Evolutionary conservation across 208 protist genomes (phyloP), one percentile per base, ranked within the genome.

Genomic region (Wallacemonas sp.): DNA sequence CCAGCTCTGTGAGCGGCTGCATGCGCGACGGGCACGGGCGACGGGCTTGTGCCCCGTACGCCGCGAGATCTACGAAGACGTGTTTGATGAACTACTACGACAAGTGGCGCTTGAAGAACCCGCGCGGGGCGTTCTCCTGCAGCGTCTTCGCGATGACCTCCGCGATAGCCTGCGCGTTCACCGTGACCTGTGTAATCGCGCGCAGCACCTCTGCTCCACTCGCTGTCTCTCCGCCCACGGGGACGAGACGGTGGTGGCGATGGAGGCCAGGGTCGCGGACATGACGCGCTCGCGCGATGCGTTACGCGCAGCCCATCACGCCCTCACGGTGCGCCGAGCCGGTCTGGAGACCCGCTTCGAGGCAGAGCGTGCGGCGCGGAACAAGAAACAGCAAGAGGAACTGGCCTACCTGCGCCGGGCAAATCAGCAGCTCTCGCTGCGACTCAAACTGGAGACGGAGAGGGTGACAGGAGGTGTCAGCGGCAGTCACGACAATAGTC

Each of bases 81-180:
- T 93, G n/a, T 99, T 99, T 75, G 97, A 94, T 71, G 88, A 93
- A 72, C 66, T 99, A 12, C 98, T 99, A 61, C 94, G 98, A 4
- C 92, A 99, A 74, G 82, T 99, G 15, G 99, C 98, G 11, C 72
- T 99, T n/a, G 97, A 98, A 62, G 98, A 98, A 66, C 92, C 96
- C 4, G 97, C 98, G 68, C 79, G 98, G 2, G 98, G 98, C 14
- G 77, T 99, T 42, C 80, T 99, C 66, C 79, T 99, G 27, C 82
- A 98, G 30, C 90, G 97, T 11, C 80, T 99, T 45, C 73, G 97
- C 0, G 98, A 99, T 49, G 98, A 99, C 71, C 62, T 98, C 27
- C 66, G 82, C 47, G 70, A 80, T 55, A 68, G 63, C 11, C 54
- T 93, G 36, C 66, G 58, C 5, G 80, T 88, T 22, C 90, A 96